Evolutionary conservation across 192 early-diverging fungal genomes (phyloP), one percentile per base, ranked within the genome.

Genomic region (Podochytrium sp.): DNA sequence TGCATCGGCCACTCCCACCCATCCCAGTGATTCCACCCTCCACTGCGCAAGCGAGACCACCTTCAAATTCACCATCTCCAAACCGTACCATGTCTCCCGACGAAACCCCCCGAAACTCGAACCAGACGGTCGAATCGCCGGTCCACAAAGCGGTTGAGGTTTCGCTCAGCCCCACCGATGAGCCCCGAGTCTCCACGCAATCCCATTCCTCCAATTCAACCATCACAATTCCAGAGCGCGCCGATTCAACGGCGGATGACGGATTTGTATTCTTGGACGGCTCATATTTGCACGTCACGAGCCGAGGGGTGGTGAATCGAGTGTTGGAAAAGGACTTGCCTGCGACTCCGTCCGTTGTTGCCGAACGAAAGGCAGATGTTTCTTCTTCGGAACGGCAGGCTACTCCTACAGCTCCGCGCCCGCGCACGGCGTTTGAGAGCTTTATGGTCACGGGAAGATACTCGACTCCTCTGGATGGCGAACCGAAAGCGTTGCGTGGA

Each of bases 191-290:
- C 43, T 7, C n/a, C n/a, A n/a, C 43, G 7, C 43, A 47, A 12
- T 47, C 43, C 20, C 43, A 47, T 47, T n/a, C 43, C 7, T 47
- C 43, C 43, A 47, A 47, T 20, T 47, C 43, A 47, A 47, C 40
- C 2, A 20, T 69, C 25, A 32, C n/a, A 12, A 69, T 69, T 55
- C 66, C 66, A 16, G 23, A 53, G 23, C 66, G 66, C 18, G 30
- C 30, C 27, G 66, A 69, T 69, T 69, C 66, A 1, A 38, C 27
- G n/a, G 30, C 55, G 33, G 66, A 69, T 55, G 66, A 69, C 20
- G 66, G 66, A n/a, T 53, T 69, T 39, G 20, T 69, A 2, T 53
- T 55, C 6, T 30, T 69, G 6, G 35, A 69, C 35, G 66, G 66
- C 10, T 38, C 51, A 33, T 38, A 20, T 69, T 20, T 69, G 12